phyloP scores from a whole-genome alignment of 192 early-diverging fungal species.

The Geranomyces michiganensis region DNA sequence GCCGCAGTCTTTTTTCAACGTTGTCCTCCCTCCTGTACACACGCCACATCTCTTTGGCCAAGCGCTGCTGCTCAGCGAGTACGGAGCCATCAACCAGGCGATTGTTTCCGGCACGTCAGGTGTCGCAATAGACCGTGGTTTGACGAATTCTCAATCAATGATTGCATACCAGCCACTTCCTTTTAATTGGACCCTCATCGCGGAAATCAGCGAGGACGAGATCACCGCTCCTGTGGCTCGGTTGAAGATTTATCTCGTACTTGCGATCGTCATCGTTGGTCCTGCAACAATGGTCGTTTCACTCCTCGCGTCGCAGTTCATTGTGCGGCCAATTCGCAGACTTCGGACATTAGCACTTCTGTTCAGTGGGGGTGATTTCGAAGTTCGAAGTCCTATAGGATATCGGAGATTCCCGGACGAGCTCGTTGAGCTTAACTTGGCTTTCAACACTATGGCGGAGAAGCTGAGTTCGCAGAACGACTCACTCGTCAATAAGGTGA shows the following conservation, averaged over 20 bases:
- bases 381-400: neutral
- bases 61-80: neutral
- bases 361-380: slow-evolving; percentile 16
- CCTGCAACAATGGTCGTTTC: slow-evolving; percentile 10
- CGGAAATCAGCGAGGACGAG: slow-evolving; percentile 4
- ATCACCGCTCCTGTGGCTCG: slow-evolving; percentile 17
- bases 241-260: slow-evolving; percentile 4
- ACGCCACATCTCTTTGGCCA: slow-evolving; percentile 5
- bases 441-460: slow-evolving; percentile 33
- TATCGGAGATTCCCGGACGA: slow-evolving; percentile 19
- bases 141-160: neutral
- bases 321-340: slow-evolving; percentile 20
- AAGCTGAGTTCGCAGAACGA: slow-evolving; percentile 22
- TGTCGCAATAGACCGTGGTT: neutral
- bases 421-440: slow-evolving; percentile 21
- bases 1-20: neutral
- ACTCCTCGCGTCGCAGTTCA: neutral
- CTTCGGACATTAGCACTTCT: neutral
- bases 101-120: neutral
- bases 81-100: neutral
- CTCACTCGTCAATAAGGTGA: slow-evolving; percentile 22
- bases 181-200: slow-evolving; percentile 8
- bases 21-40: slow-evolving; percentile 20
- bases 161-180: slow-evolving; percentile 8
- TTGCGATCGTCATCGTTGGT: slow-evolving; percentile 8